Evolutionary conservation across 345 rosid genomes (phyloP).

Genomic region (Sapria himalayana): DNA sequence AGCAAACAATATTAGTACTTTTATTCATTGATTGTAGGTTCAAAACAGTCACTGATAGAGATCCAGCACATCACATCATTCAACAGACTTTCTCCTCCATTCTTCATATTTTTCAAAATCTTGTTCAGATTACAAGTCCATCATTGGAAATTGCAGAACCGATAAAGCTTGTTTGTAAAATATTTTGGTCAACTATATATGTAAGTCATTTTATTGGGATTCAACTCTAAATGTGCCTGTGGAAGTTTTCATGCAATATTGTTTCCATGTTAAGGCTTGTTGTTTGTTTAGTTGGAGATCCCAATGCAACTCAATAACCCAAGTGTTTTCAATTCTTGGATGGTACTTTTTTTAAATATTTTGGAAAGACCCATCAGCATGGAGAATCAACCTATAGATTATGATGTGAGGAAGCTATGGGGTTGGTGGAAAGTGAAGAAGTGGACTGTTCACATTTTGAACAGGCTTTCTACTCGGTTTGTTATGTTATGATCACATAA

Average conservation of each 20-base stretch:
- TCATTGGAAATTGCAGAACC: constrained; percentile 73
- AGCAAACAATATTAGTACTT: not conserved
- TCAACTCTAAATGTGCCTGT: not conserved
- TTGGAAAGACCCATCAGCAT: constrained; percentile 83
- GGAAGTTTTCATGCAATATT: not conserved
- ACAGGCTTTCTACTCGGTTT: constrained; percentile 79
- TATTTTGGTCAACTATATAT: constrained; percentile 94
- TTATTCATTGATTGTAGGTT: constrained; percentile 31
- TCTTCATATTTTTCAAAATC: constrained; percentile 54
- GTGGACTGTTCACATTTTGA: constrained; percentile 92
- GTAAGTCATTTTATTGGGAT: constrained; percentile 29
- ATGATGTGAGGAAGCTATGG: constrained; percentile 86
- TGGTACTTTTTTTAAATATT: constrained; percentile 68
- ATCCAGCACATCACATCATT: constrained; percentile 63
- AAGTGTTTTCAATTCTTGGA: constrained; percentile 80
- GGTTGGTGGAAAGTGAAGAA: constrained; percentile 99
- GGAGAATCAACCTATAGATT: constrained; percentile 90
- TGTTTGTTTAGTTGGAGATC: constrained; percentile 57
- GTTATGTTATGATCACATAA: constrained; percentile 6
- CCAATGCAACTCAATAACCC: constrained; percentile 70
- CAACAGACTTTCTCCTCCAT: constrained; percentile 79
- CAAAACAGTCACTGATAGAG: constrained; percentile 94
- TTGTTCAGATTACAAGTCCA: constrained; percentile 64
- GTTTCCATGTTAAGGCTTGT: constrained; percentile 2
- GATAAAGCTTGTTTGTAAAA: constrained; percentile 91